Evolutionary conservation across 148 eudicot genomes (phyloP).

Genomic region (Hydrangea macrophylla): DNA sequence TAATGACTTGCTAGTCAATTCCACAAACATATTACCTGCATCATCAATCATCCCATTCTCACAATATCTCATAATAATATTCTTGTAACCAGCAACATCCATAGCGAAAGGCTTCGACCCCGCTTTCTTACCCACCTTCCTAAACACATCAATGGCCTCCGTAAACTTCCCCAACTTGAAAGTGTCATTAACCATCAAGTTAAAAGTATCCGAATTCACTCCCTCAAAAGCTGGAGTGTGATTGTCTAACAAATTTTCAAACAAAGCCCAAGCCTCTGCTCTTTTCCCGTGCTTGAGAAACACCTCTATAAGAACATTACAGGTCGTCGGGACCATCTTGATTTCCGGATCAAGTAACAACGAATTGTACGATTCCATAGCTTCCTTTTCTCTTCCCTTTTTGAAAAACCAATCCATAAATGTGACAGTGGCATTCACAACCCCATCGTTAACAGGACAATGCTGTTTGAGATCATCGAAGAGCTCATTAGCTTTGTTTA

Average conservation of each 20-base stretch:
- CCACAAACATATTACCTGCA: conserved; percentile 53
- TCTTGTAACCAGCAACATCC: conserved; percentile 81
- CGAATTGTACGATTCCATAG: not conserved
- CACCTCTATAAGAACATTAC: conserved; percentile 65
- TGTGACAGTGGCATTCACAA: conserved; percentile 27
- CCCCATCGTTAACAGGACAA: conserved; percentile 67
- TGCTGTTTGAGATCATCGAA: conserved; percentile 70
- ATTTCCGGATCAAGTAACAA: not conserved
- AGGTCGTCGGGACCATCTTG: conserved; percentile 44
- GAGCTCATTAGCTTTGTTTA: conserved; percentile 64
- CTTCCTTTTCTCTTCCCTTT: not conserved
- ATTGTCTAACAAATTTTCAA: conserved; percentile 34
- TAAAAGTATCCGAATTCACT: conserved; percentile 38
- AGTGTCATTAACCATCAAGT: conserved; percentile 34
- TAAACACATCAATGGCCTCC: conserved; percentile 32
- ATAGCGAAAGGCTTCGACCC: conserved; percentile 63
- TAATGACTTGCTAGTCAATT: conserved; percentile 58
- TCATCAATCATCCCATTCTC: conserved; percentile 62
- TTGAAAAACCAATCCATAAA: conserved; percentile 4
- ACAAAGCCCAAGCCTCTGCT: conserved; percentile 33
- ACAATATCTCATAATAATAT: conserved; percentile 49
- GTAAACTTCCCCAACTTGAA: conserved; percentile 21
- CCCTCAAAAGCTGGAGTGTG: conserved; percentile 37
- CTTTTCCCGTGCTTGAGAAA: conserved; percentile 10
- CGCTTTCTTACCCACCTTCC: conserved; percentile 29